Conservation (phyloP, 2,329 filamentous ascomycete genomes). For the Talaromyces sp. region DNA sequence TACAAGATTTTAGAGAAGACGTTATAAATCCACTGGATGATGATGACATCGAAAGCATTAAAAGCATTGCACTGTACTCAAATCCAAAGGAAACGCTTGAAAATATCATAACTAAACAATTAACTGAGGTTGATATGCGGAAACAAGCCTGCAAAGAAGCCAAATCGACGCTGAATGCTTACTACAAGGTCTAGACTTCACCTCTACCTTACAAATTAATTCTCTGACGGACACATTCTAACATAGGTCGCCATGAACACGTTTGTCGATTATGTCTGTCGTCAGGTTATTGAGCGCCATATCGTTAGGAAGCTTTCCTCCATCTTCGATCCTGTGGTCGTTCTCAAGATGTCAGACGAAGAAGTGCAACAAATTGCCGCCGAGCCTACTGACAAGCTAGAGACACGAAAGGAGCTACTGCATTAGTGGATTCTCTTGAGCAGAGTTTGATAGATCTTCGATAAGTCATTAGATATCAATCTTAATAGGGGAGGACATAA, state of each 20-base stretch:
- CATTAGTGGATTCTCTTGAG: neutral
- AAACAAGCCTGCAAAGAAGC: slow-evolving; percentile 1
- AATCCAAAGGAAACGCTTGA: neutral
- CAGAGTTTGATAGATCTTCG: neutral
- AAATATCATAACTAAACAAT: neutral
- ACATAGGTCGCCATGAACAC: neutral
- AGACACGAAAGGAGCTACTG: neutral
- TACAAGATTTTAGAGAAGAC: too few species aligned
- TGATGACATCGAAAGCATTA: too few species aligned
- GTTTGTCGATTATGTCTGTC: neutral
- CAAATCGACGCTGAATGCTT: neutral
- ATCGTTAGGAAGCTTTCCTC: neutral
- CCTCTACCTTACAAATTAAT: neutral
- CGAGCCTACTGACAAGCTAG: neutral
- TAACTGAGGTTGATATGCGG: neutral
- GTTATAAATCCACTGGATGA: too few species aligned
- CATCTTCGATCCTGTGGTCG: neutral
- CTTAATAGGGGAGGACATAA: neutral
- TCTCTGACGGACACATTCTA: neutral
- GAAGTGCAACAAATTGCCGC: neutral
- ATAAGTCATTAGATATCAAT: neutral
- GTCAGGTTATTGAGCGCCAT: neutral
- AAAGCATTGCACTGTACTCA: too few species aligned
- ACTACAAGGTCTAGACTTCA: neutral
- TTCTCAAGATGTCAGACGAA: neutral